Conservation (phyloP, 495 filamentous ascomycete species). For the Penicillium chermesinum region DNA sequence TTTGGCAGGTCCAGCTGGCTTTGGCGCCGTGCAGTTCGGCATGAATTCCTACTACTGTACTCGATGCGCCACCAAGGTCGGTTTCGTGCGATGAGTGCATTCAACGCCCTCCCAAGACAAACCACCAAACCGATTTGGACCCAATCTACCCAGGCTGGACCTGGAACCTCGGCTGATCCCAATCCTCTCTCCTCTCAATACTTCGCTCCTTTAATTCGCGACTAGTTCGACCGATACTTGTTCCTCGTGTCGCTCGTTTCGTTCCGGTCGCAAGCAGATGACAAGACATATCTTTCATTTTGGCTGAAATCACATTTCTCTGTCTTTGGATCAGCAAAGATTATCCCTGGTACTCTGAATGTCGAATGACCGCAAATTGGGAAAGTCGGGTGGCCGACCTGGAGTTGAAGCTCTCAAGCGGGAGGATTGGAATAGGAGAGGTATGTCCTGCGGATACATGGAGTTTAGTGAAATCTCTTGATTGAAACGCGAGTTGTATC, state of each 20-base stretch:
- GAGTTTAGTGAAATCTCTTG: too few relatives aligned
- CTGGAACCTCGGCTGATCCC: too few relatives aligned
- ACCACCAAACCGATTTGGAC: background rate
- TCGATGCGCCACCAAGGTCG: constrained; percentile 67
- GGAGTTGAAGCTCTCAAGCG: background rate
- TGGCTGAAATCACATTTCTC: background rate
- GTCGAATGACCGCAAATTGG: background rate
- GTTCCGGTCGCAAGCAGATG: background rate
- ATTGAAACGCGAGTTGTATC: too few relatives aligned
- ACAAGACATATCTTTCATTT: background rate
- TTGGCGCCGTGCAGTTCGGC: constrained; percentile 63
- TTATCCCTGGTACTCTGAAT: background rate
- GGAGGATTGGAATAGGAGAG: background rate
- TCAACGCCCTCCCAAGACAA: background rate
- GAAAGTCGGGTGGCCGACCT: background rate
- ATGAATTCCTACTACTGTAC: constrained; percentile 78
- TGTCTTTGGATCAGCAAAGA: background rate
- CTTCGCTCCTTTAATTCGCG: background rate
- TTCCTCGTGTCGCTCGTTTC: too few relatives aligned
- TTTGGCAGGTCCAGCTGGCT: constrained; percentile 31
- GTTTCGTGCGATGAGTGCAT: constrained; percentile 62
- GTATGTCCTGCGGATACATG: too few relatives aligned
- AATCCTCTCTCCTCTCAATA: too few relatives aligned
- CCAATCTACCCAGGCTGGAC: background rate
- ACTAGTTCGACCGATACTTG: background rate